A percentile compares a stretch with the other conserved stretches of the same genome.
These are phyloP conservation scores for Verticillium klebahnii DNA, from an alignment of 2,329 filamentous ascomycete species.

Conservation along the genomic window DNA sequence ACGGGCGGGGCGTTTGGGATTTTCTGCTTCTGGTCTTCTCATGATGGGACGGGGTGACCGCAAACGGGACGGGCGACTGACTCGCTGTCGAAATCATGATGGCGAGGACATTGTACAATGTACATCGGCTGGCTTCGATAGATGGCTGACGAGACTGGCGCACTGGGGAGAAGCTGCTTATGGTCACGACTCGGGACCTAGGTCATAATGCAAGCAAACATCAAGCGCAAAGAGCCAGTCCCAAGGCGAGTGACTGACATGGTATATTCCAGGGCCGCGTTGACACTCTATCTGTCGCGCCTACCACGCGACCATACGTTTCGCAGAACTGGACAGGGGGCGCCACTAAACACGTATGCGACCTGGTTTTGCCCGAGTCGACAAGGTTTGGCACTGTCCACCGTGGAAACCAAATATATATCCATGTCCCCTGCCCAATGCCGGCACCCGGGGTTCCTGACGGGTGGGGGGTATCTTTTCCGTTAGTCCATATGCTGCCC, in stretches of 20 bases:
- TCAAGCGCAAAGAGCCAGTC: not conserved
- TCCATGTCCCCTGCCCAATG: no score
- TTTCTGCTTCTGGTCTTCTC: not conserved
- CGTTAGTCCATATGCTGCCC: not conserved
- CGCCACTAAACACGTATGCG: no score
- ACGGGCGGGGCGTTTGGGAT: not conserved
- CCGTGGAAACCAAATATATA: no score
- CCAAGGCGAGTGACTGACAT: not conserved
- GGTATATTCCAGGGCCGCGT: no score
- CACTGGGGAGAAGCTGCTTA: not conserved
- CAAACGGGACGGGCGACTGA: not conserved
- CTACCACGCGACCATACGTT: no score
- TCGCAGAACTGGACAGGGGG: no score
- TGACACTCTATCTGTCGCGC: no score
- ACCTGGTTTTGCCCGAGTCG: no score
- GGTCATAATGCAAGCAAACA: not conserved
- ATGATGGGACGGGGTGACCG: not conserved
- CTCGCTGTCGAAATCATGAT: not conserved
- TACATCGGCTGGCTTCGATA: not conserved
- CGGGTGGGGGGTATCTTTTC: not conserved
- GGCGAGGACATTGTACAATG: not conserved
- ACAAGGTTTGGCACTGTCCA: no score
- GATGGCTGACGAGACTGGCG: not conserved
- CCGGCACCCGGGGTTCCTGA: not conserved
- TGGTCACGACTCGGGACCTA: not conserved